phyloP scores from a whole-genome alignment of 805 yeast genomes.

The Saturnispora serradocipensis region DNA sequence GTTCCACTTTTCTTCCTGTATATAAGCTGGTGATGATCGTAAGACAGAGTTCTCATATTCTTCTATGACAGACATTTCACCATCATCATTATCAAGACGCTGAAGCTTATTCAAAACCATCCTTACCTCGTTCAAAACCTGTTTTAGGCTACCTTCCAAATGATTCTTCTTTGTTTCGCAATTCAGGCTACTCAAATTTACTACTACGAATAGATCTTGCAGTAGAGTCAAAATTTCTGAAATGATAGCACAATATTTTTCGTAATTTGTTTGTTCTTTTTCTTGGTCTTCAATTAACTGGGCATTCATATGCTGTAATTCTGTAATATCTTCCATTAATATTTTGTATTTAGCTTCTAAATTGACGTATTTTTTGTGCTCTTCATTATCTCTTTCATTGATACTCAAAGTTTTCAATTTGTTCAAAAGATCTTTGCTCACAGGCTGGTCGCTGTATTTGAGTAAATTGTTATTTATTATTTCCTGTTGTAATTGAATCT shows the following conservation, averaged over 20 bases:
- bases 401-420: conserved; percentile 2
- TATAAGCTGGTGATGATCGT: background rate
- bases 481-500: conserved; percentile 25
- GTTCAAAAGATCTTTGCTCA: conserved; percentile 12
- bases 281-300: conserved; percentile 14
- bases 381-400: background rate
- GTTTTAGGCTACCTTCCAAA: background rate
- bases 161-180: conserved; percentile 9
- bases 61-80: background rate
- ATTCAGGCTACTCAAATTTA: background rate
- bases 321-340: background rate
- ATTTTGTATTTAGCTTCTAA: background rate
- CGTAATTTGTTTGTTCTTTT: conserved; percentile 40
- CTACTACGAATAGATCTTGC: conserved; percentile 20
- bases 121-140: background rate
- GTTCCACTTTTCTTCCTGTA: background rate
- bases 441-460: background rate
- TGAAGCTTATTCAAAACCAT: background rate
- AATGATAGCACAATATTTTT: conserved; percentile 28
- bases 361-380: background rate
- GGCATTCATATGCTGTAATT: conserved; percentile 11
- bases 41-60: background rate
- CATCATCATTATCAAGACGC: background rate
- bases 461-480: conserved; percentile 20
- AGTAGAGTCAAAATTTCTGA: conserved; percentile 16